Conservation (phyloP, 2,329 filamentous ascomycete species). For the Pyricularia sp. region DNA sequence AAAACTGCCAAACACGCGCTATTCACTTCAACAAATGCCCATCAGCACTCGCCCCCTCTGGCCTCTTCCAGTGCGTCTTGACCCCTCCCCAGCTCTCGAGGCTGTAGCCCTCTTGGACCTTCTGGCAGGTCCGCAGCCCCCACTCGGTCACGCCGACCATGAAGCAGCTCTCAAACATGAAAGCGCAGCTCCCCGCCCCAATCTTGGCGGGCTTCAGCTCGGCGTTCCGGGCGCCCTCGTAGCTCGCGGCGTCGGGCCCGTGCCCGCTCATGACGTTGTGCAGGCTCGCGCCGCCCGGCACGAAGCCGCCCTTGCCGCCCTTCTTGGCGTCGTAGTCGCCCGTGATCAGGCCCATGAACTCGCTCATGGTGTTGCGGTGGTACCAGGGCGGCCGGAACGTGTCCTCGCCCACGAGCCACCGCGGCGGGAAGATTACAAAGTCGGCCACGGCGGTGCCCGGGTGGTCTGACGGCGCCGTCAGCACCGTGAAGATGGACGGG, state of each 20-base stretch:
- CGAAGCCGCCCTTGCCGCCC: constrained; percentile 25
- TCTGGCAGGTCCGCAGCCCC: constrained; percentile 46
- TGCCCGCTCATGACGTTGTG: constrained; percentile 47
- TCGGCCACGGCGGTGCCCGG: constrained; percentile 41
- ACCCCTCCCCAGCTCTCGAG: constrained; percentile 56
- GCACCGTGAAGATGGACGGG: constrained; percentile 49
- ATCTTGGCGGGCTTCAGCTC: constrained; percentile 28
- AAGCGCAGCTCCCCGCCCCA: constrained; percentile 32
- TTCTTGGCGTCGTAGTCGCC: constrained; percentile 33
- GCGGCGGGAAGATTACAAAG: constrained; percentile 46
- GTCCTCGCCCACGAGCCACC: constrained; percentile 45
- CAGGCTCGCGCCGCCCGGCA: constrained; percentile 28
- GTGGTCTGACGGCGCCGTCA: constrained; percentile 36
- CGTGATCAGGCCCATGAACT: constrained; percentile 33
- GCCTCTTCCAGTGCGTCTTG: constrained; percentile 8
- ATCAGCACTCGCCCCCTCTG: constrained; percentile 7
- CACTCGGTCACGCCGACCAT: constrained; percentile 50
- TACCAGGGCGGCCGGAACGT: constrained; percentile 48
- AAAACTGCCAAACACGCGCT: too few relatives aligned
- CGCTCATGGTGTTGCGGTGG: constrained; percentile 37
- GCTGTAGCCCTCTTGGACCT: constrained; percentile 55
- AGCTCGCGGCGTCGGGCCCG: constrained; percentile 33
- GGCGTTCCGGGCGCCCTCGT: constrained; percentile 31
- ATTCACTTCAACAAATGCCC: constrained; percentile 5
- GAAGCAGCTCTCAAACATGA: constrained; percentile 35